Conservation (phyloP, 75 land plant species). For the Adiantum capillusveneris region DNA sequence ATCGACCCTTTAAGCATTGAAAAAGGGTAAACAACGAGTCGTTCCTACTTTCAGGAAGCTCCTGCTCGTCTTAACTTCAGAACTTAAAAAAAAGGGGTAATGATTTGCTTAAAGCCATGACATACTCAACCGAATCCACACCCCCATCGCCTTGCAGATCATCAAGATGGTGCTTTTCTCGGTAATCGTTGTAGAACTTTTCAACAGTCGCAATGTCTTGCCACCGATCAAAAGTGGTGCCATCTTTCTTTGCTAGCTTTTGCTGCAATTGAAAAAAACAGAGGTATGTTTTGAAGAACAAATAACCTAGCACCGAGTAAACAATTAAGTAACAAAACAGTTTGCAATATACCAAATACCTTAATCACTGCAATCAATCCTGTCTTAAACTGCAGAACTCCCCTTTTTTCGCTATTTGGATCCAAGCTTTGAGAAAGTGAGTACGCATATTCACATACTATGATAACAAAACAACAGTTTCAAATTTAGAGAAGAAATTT, state of each 20-base stretch:
- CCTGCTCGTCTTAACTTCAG: no score
- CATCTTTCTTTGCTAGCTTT: slow-evolving; percentile 34
- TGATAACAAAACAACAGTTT: slow-evolving; percentile 1
- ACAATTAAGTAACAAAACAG: not conserved
- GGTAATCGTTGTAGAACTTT: slow-evolving; percentile 22
- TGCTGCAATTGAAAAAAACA: slow-evolving; percentile 21
- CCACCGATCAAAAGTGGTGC: slow-evolving; percentile 29
- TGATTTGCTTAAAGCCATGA: no score
- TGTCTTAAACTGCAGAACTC: slow-evolving; percentile 29
- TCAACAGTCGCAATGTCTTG: slow-evolving; percentile 26
- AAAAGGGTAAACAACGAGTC: no score
- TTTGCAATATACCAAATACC: slow-evolving; percentile 11
- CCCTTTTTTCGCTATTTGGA: slow-evolving; percentile 31
- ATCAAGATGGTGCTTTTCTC: slow-evolving; percentile 31
- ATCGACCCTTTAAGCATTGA: no score
- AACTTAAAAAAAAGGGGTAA: no score
- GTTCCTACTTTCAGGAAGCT: no score
- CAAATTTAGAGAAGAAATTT: no score
- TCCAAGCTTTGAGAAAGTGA: slow-evolving; percentile 30
- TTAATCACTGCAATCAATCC: slow-evolving; percentile 29
- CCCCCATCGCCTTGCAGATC: slow-evolving; percentile 25
- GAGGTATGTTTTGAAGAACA: not conserved
- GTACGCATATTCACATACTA: slow-evolving; percentile 33
- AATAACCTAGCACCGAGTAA: not conserved
- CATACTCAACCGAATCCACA: slow-evolving; percentile 17